phyloP scores from a whole-genome alignment of 257 asterid species.

The Nicotiana otophora region DNA sequence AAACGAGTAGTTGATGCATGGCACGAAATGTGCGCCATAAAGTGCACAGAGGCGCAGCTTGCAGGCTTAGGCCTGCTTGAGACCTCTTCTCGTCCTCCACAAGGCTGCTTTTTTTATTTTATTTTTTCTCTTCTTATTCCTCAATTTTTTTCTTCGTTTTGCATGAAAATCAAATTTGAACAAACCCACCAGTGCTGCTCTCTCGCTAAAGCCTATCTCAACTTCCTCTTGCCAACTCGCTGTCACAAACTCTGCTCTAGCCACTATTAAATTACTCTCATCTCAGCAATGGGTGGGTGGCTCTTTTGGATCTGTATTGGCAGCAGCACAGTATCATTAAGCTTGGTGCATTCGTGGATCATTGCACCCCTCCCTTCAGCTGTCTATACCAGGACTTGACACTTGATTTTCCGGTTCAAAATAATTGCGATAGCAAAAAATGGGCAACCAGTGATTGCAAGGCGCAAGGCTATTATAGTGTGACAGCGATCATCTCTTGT shows the following conservation, averaged over 20 bases:
- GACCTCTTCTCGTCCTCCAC: background rate
- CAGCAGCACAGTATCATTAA: background rate
- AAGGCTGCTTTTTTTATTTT: too few relatives aligned
- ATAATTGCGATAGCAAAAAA: background rate
- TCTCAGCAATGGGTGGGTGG: background rate
- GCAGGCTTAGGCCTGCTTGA: background rate
- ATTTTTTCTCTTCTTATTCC: too few relatives aligned
- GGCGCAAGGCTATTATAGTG: background rate
- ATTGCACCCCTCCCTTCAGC: background rate
- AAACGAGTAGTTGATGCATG: background rate
- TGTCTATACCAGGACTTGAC: background rate
- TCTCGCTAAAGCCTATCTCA: background rate
- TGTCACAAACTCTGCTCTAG: background rate
- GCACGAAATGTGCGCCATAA: background rate
- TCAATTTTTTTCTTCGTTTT: background rate
- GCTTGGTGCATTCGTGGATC: too few relatives aligned
- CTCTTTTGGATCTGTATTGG: background rate
- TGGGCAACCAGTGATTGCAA: background rate
- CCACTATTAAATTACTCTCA: background rate
- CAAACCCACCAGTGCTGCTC: background rate
- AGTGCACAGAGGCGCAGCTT: background rate
- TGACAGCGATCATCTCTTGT: background rate
- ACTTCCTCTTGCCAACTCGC: background rate
- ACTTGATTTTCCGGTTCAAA: background rate
- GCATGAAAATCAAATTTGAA: background rate